Conservation (phyloP, 1,284 basidiomycete species). For the Malassezia equina region DNA sequence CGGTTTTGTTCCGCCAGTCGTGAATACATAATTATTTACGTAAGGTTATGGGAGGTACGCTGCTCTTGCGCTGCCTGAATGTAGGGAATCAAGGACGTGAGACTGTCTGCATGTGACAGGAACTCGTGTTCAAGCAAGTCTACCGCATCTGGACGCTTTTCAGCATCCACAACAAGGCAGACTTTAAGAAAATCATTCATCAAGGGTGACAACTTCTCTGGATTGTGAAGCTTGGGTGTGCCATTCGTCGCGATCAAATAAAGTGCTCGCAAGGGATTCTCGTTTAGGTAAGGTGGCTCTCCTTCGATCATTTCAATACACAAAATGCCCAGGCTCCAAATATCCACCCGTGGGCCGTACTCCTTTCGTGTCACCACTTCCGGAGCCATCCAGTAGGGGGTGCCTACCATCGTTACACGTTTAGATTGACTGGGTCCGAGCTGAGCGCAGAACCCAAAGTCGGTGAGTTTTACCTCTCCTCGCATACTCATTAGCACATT, state of each 20-base stretch:
- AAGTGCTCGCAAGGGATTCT: slow-evolving; percentile 86
- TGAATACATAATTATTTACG: not conserved
- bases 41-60: not conserved
- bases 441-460: slow-evolving; percentile 97
- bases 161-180: slow-evolving; percentile 87
- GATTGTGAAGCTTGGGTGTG: slow-evolving; percentile 92
- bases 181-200: slow-evolving; percentile 84
- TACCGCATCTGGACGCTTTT: slow-evolving; percentile 78
- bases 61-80: slow-evolving; percentile 15
- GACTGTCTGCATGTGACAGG: slow-evolving; percentile 1
- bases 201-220: slow-evolving; percentile 72
- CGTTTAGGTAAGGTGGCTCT: slow-evolving; percentile 92
- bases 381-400: slow-evolving; percentile 99
- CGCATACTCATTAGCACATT: slow-evolving; percentile 84
- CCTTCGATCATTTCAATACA: slow-evolving; percentile 99
- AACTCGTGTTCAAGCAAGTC: slow-evolving; percentile 55
- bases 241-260: slow-evolving; percentile 97
- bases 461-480: slow-evolving; percentile 95
- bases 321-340: slow-evolving; percentile 98
- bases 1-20: not conserved
- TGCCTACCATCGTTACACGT: slow-evolving; percentile 99
- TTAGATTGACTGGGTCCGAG: slow-evolving; percentile 85
- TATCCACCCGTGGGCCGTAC: slow-evolving; percentile 96
- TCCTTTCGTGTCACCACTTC: slow-evolving; percentile 97
- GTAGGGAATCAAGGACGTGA: slow-evolving; percentile 13